Base-by-base conservation (phyloP, 163 green algal species). In the Chloroidium sp. region DNA sequence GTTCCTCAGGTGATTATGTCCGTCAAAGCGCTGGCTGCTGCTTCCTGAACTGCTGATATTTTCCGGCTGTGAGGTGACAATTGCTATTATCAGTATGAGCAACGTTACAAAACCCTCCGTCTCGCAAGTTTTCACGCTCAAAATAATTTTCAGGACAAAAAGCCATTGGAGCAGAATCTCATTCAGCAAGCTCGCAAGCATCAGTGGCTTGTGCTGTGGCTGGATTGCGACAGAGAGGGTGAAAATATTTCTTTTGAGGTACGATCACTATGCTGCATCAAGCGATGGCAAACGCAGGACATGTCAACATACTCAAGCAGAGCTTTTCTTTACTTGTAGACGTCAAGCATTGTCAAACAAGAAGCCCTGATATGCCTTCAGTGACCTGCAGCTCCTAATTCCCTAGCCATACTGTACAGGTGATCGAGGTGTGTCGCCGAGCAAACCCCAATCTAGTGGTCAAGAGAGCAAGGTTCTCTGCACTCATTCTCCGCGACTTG, bases 181-280 rank as follows among this genome's bases (percentile, higher is more conserved):
- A 82, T 95, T 86, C 80, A 90, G 82, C 89, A 95, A 83, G 87
- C 92, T 1, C 81, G 90, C 36, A 78, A 82, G 8, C 88, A 82
- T 61, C 82, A 97, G 36, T 93, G 88, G 92, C 92, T 99, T 69
- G 88, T 98, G 36, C 89, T 99, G 74, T 99, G 96, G 96, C 92
- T 99, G 80, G 96, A 99, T 84, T 99, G 96, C 84, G 96, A 99
- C 83, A 76, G 96, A 1, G 96, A 99, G 86, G 96, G 96, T 1
- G 96, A 99, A 84, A 98, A 98, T 89, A 99, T 99, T 81, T 89
- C 92, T 4, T 99, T 97, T 84, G 96, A 99, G 91, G 96, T 99
- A 76, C 69, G 6, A 72, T 72, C 64, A 6, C 64, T 10, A n/a
- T 72, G 64, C 64, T 10, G 6, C 64, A 72, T 6, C 8, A 10